phyloP scores from a whole-genome alignment of 148 eudicot genomes.

The Rhododendron griersonianum region DNA sequence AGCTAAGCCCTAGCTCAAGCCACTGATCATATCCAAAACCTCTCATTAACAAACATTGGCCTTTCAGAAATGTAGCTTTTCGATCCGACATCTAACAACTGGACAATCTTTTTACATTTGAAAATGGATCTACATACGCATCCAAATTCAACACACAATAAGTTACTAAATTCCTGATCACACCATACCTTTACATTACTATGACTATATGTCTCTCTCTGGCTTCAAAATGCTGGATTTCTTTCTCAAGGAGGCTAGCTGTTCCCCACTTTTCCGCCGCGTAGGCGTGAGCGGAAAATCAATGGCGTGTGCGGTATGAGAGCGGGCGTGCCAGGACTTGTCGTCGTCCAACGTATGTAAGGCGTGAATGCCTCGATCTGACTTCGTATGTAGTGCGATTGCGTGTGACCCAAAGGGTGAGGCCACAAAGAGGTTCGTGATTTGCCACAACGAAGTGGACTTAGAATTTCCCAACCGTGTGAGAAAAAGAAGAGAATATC shows the following conservation, averaged over 20 bases:
- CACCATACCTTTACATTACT: conserved; percentile 55
- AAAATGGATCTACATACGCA: background rate
- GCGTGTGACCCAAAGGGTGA: no score
- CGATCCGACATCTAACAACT: background rate
- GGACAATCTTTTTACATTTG: background rate
- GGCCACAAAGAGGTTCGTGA: no score
- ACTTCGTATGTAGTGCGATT: no score
- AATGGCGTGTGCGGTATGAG: no score
- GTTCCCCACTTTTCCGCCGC: no score
- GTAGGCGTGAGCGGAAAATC: no score
- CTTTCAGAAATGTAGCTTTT: background rate
- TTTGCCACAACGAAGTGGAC: no score
- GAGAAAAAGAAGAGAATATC: no score
- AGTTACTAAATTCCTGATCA: background rate
- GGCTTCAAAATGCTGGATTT: conserved; percentile 85
- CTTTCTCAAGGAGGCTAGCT: conserved; percentile 69
- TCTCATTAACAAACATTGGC: background rate
- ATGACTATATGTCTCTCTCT: conserved; percentile 30
- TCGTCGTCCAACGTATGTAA: no score
- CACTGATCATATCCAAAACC: background rate
- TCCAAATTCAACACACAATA: background rate
- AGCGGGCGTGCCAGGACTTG: no score
- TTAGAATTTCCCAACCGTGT: no score
- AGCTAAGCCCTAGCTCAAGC: background rate
- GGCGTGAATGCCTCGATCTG: no score